phyloP scores from a whole-genome alignment of 2,329 filamentous ascomycete species.

The Clonostachys rhizophaga region DNA sequence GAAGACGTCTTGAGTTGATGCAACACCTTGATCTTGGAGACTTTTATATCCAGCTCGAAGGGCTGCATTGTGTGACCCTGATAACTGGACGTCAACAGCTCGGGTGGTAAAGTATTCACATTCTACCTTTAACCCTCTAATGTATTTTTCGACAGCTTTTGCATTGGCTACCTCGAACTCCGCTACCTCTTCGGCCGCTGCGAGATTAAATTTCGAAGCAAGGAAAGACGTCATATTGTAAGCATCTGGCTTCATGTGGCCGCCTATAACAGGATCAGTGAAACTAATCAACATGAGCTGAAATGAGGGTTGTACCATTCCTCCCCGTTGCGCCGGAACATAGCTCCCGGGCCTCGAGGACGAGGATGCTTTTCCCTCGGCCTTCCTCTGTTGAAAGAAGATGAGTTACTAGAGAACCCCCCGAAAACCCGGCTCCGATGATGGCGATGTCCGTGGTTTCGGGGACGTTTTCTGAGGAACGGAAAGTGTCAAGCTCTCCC shows the following conservation, averaged over 20 bases:
- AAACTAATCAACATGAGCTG: background rate
- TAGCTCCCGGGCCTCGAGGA: slow-evolving; percentile 25
- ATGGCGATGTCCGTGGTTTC: slow-evolving; percentile 3
- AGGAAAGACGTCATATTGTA: slow-evolving; percentile 9
- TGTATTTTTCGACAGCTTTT: slow-evolving; percentile 15
- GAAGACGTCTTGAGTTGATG: slow-evolving; percentile 12
- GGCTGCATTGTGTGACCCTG: slow-evolving; percentile 6
- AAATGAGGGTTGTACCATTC: slow-evolving; percentile 12
- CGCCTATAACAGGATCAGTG: slow-evolving; percentile 4
- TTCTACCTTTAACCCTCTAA: slow-evolving; percentile 19
- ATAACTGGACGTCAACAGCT: slow-evolving; percentile 28
- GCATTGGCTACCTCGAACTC: slow-evolving; percentile 12
- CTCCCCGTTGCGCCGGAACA: slow-evolving; percentile 31
- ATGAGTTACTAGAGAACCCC: slow-evolving; percentile 8
- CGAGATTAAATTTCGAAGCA: slow-evolving; percentile 7
- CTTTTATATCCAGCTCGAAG: slow-evolving; percentile 19
- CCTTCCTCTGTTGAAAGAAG: slow-evolving; percentile 2
- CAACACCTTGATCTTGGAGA: slow-evolving; percentile 15
- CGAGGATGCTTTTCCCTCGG: slow-evolving; percentile 9
- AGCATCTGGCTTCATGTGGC: slow-evolving; percentile 11
- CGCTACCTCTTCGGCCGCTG: slow-evolving; percentile 11
- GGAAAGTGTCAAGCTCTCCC: slow-evolving; percentile 9
- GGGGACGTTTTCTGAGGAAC: slow-evolving; percentile 7
- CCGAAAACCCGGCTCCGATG: slow-evolving; percentile 9
- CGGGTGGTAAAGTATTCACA: slow-evolving; percentile 38